Conservation (phyloP, 2,329 filamentous ascomycete species). For the Sporothrix pseudoabietina region DNA sequence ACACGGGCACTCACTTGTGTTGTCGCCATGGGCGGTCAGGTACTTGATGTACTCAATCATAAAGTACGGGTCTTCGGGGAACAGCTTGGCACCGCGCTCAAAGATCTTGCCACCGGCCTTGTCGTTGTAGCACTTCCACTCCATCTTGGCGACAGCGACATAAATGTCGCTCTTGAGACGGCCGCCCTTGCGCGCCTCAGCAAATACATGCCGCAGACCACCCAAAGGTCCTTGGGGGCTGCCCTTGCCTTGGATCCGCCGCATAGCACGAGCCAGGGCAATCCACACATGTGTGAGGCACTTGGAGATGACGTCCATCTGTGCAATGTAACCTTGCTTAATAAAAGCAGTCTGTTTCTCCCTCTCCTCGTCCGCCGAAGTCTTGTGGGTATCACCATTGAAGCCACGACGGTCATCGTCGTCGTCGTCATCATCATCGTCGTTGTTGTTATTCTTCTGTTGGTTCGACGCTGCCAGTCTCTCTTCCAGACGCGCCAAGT, state of each 20-base stretch:
- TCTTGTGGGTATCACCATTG: constrained; percentile 42
- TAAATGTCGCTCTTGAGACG: constrained; percentile 94
- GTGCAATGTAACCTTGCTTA: constrained; percentile 68
- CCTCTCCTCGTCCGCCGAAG: constrained; percentile 45
- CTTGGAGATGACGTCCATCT: constrained; percentile 75
- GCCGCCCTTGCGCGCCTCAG: constrained; percentile 82
- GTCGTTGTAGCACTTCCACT: constrained; percentile 95
- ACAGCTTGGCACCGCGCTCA: constrained; percentile 88
- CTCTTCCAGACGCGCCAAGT: constrained; percentile 60
- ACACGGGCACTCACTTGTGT: constrained; percentile 70
- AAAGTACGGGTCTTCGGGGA: constrained; percentile 90
- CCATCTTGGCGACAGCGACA: constrained; percentile 86
- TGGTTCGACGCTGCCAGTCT: constrained; percentile 39
- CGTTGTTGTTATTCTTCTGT: neutral
- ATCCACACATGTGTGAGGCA: constrained; percentile 95
- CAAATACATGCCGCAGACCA: constrained; percentile 85
- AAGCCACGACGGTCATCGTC: constrained; percentile 40
- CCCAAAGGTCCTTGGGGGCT: constrained; percentile 57
- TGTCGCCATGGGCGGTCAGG: constrained; percentile 86
- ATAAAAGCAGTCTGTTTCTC: constrained; percentile 64
- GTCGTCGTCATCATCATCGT: constrained; percentile 38
- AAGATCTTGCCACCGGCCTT: constrained; percentile 92
- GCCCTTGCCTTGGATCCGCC: constrained; percentile 86
- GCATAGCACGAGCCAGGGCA: constrained; percentile 88
- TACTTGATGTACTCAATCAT: constrained; percentile 96